Base-by-base conservation (phyloP, 768 basidiomycete genomes). In the Psilocybe tampanensis region DNA sequence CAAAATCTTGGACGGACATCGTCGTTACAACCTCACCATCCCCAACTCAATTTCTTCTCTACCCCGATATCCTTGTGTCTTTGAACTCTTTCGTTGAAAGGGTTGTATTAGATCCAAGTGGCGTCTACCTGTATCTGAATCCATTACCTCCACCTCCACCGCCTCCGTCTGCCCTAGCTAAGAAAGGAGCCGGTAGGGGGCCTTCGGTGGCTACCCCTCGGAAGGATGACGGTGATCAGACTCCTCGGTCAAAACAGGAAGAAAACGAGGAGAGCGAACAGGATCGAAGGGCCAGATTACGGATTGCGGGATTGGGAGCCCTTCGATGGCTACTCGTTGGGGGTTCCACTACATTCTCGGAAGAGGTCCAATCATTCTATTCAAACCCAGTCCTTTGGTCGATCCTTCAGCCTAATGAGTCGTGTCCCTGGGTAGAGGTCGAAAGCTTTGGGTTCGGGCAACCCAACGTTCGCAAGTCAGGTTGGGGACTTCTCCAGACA, bases 251-350 rank as follows among this genome's bases (percentile, higher is more conserved):
- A n/a, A 84, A 80, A 60, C 64, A 70, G 0, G 88, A 89, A 19
- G 83, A 83, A 21, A 76, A 80, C 2, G 88, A 90, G 51, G 92
- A 94, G 70, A 81, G 71, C 43, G 86, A 88, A 50, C 66, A 70
- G n/a, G 92, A 94, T 64, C 73, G 88, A 44, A 80, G 77, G 45
- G 91, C 88, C 8, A 78, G 92, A 49, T 60, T 94, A 47, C 78
- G 92, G 18, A 80, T 89, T 12, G 82, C 84, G 26, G 88, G 84
- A 2, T 74, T 94, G 17, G 89, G 89, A 12, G 83, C 82, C 7
- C 60, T 90, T 11, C 76, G 76, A 58, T 90, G 86, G 82, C 66
- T 88, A 3, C 49, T 90, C 51, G 82, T 88, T 90, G 68, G 47
- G 82, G 24, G 3, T 0, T 56, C 61, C 8, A 26, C 58, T 0